phyloP scores from a whole-genome alignment of 169 alveolate species.

The Prorocentrum cordatum region DNA sequence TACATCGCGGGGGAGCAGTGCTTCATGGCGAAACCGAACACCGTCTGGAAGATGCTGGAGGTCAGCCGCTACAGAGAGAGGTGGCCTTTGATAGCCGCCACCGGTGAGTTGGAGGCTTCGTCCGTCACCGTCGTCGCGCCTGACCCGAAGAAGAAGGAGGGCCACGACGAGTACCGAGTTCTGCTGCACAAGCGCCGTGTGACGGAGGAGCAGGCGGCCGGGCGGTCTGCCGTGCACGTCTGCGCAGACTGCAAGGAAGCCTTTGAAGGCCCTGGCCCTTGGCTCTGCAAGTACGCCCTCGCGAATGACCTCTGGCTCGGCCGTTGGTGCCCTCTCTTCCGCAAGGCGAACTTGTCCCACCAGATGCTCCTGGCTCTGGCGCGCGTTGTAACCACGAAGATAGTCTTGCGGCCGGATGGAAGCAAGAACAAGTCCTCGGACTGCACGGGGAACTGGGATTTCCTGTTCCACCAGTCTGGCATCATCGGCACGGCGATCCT shows the following conservation, averaged over 20 bases:
- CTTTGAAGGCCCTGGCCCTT: neutral
- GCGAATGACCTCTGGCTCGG: slow-evolving; percentile 7
- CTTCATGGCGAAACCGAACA: neutral
- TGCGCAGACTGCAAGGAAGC: neutral
- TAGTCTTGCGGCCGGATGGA: neutral
- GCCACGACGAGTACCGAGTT: neutral
- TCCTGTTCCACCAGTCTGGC: no score
- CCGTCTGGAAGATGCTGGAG: neutral
- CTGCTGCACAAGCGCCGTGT: neutral
- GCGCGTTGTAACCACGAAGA: neutral
- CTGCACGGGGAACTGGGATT: no score
- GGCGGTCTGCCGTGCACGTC: neutral
- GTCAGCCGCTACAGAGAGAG: neutral
- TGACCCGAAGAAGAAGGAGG: neutral
- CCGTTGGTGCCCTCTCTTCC: neutral
- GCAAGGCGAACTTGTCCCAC: slow-evolving; percentile 7
- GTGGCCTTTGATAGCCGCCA: neutral
- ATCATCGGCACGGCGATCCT: no score
- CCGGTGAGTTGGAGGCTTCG: neutral
- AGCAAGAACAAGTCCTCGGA: no score
- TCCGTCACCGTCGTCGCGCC: neutral
- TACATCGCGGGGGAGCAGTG: neutral
- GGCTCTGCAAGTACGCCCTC: neutral
- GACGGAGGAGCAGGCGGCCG: neutral
- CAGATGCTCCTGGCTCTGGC: neutral